phyloP scores from a whole-genome alignment of 2,329 filamentous ascomycete species.

The Sclerotinia trifoliorum region DNA sequence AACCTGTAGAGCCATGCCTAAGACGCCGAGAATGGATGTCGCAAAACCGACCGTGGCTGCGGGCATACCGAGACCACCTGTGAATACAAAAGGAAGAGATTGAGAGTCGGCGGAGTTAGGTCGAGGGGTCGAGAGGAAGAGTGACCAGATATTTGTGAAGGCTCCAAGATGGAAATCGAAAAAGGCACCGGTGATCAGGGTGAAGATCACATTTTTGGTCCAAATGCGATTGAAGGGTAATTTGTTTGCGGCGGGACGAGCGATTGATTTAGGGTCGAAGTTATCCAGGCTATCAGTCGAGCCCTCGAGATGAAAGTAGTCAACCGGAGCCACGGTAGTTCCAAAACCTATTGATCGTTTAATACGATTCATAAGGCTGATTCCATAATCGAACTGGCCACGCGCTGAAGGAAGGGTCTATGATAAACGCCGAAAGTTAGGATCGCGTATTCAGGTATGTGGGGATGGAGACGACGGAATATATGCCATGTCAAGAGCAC shows the following conservation, averaged over 20 bases:
- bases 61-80: conserved; percentile 66
- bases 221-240: conserved; percentile 29
- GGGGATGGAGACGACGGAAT: background rate
- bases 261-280: conserved; percentile 14
- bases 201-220: conserved; percentile 39
- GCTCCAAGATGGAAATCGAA: conserved; percentile 40
- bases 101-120: conserved; percentile 34
- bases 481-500: conserved; percentile 9
- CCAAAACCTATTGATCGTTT: conserved; percentile 16
- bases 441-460: background rate
- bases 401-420: conserved; percentile 21
- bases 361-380: conserved; percentile 15
- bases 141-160: conserved; percentile 58
- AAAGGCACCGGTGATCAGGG: conserved; percentile 54
- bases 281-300: background rate
- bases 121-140: conserved; percentile 59
- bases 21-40: conserved; percentile 65
- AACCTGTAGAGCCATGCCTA: conserved; percentile 68
- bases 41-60: conserved; percentile 65
- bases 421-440: background rate
- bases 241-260: conserved; percentile 11
- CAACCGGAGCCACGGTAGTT: conserved; percentile 14
- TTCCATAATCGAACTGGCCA: conserved; percentile 19
- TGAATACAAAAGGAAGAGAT: conserved; percentile 45
- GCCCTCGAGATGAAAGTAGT: conserved; percentile 26